Base-by-base conservation (phyloP, 2,329 filamentous ascomycete genomes). In the Xylariaceae sp. region DNA sequence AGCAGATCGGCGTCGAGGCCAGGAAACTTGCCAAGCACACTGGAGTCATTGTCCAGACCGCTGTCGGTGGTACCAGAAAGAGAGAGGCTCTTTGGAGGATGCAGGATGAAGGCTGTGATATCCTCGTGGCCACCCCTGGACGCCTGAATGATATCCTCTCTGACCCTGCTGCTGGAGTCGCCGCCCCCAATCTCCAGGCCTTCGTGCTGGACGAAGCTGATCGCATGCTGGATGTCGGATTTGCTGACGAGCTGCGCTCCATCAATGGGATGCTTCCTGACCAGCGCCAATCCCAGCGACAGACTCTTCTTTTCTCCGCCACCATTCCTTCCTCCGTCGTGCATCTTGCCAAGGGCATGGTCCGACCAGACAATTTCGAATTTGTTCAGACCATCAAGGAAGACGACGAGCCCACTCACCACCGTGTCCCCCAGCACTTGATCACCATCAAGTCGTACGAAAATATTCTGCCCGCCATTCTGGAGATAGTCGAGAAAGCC, bases 131-230 rank as follows among this genome's bases (percentile, higher is more conserved):
- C 50, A 97, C 94, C 0, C 93, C 94, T 1, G 94, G 94, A 31
- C 87, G 94, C 58, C 75, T 97, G 42, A 80, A 87, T 63, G 94
- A 99, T 69, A 78, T 96, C 38, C 77, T 97, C 22, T 78, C 78
- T 3, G 90, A 96, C 64, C 71, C 75, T 0, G 65, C 68, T 50
- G 82, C 78, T 51, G 80, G 82, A 19, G 81, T 96, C 38, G 74
- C 76, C 18, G 88, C 89, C 71, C 91, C 67, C 70, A 92, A 89
- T 69, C 87, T 97, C 76, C 88, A 90, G 69, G 95, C 94, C 61
- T 80, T 99, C 42, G 91, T 97, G 59, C 86, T 99, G 43, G 94
- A 99, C 63, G 94, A 99, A 78, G 94, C 94, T 64, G 94, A 99
- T 73, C 89, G 94, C 63, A 97, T 99, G 89, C 82, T 99, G 68